phyloP scores from a whole-genome alignment of 164 flowering plant species.

The Berberis thunbergii region DNA sequence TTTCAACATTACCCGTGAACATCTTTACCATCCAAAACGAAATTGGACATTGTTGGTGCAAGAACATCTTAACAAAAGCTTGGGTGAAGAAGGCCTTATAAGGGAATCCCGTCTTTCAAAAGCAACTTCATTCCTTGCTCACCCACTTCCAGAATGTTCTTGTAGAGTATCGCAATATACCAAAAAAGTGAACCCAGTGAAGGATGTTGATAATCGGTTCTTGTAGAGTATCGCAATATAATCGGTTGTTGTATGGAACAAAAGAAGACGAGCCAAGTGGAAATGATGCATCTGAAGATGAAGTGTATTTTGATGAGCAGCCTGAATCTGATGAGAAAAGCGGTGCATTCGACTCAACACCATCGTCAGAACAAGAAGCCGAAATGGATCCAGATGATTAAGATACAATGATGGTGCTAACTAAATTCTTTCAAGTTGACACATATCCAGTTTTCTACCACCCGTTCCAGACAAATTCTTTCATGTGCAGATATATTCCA shows the following conservation, averaged over 20 bases:
- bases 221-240: no score
- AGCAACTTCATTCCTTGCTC: constrained; percentile 63
- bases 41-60: constrained; percentile 67
- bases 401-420: neutral
- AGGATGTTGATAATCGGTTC: constrained; percentile 23
- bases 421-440: constrained; percentile 4
- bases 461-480: constrained; percentile 1
- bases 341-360: constrained; percentile 13
- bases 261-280: constrained; percentile 25
- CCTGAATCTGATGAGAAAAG: constrained; percentile 28
- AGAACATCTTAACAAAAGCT: constrained; percentile 80
- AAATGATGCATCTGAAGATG: constrained; percentile 40
- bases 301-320: constrained; percentile 32
- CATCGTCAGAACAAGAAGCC: constrained; percentile 51
- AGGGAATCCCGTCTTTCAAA: constrained; percentile 49
- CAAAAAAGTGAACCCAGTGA: constrained; percentile 21
- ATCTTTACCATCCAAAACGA: constrained; percentile 58
- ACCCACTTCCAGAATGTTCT: constrained; percentile 95
- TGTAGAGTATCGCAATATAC: constrained; percentile 41
- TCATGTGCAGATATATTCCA: no score
- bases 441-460: neutral
- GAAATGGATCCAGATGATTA: constrained; percentile 83
- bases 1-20: constrained; percentile 49
- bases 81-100: constrained; percentile 59
- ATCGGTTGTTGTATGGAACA: no score